Evolutionary conservation across 2,329 filamentous ascomycete genomes (phyloP), one percentile per base, ranked within the genome.

Genomic region (Colletotrichum tanaceti): DNA sequence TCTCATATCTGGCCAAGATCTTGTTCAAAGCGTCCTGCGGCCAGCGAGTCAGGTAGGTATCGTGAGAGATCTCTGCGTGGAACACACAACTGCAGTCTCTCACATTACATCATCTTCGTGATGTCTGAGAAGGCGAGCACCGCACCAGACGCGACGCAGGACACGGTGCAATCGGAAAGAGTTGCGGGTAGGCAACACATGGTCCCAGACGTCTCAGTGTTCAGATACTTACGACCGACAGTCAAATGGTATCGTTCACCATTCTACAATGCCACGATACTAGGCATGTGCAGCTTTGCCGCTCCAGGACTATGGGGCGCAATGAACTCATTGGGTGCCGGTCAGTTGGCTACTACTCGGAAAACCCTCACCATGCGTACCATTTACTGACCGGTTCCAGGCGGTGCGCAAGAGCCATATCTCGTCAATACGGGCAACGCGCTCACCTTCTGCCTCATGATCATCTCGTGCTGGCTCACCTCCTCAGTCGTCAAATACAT

Each of bases 391-490:
- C 49, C 76, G 74, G 0, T 76, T 75, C 1, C 77, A 80, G 91
- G 91, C 50, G 91, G 91, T 5, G 83, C 86, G 35, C 84, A 89
- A 71, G 83, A 85, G 18, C 91, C 91, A 0, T 85, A 89, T 72
- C 83, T 93, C 1, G 88, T 93, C 55, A 93, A 92, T 72, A 84
- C 87, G 0, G 90, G 89, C 10, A 93, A 93, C 72, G 87, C 90
- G 0, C 77, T 93, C 38, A 92, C 90, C 0, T 93, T 93, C 74
- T 81, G 79, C 11, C 80, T 85, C 72, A 85, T 86, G 82, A 78
- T 82, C 5, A 78, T 83, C 39, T 77, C 77, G 2, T 82, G 80
- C 64, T 79, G 79, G 9, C 63, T 82, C 7, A 82, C 80, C 39
- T 77, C 77, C 7, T 73, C 81, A 22, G 75, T 82, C 6, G 77